Evolutionary conservation across 75 land plant genomes (phyloP).

Genomic region (Larix kaempferi): DNA sequence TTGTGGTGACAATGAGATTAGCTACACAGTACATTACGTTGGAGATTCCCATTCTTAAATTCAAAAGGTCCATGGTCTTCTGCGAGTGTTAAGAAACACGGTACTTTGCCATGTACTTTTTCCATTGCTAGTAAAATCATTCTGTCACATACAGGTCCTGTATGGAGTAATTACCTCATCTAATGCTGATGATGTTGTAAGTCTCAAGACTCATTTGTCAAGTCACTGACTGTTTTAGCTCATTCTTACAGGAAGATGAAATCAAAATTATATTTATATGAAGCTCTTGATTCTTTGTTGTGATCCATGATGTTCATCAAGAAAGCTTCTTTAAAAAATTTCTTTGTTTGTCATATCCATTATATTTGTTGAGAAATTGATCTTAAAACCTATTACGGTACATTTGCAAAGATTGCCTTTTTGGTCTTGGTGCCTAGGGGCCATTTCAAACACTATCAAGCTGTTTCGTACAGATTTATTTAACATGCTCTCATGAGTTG

Average conservation of each 20-base stretch:
- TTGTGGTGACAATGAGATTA: not conserved
- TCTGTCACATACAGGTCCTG: conserved; percentile 1
- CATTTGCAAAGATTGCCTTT: not conserved
- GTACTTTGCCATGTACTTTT: not conserved
- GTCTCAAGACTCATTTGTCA: not conserved
- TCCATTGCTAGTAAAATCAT: not conserved
- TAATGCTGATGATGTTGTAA: not conserved
- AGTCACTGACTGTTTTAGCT: not conserved
- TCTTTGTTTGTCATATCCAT: not conserved
- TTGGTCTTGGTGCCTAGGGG: not conserved
- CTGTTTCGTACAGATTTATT: not conserved
- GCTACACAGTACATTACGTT: not conserved
- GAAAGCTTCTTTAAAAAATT: not conserved
- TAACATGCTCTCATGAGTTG: not conserved
- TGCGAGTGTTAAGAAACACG: conserved; percentile 4
- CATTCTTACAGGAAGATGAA: conserved; percentile 2
- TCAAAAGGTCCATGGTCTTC: not conserved
- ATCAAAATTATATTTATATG: not conserved
- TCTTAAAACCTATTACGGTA: not conserved
- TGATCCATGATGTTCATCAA: not conserved
- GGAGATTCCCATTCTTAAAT: not conserved
- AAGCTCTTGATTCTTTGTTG: not conserved
- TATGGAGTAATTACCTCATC: not conserved
- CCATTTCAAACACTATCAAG: not conserved
- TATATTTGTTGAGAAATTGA: not conserved